Conservation (phyloP, 106 monocot genomes). For the Acorus calamus region DNA sequence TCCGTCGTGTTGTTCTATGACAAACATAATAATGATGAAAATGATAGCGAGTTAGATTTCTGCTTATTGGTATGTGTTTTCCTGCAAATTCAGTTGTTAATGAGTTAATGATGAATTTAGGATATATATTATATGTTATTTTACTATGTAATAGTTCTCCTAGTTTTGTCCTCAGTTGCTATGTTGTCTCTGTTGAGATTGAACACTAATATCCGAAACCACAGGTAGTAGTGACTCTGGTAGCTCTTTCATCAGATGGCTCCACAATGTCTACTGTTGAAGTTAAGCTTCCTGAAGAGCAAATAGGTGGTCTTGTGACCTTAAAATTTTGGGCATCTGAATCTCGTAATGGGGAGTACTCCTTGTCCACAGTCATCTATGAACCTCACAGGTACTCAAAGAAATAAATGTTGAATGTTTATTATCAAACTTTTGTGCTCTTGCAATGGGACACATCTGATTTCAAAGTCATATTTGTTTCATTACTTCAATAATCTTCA, state of each 20-base stretch:
- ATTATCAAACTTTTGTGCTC: neutral
- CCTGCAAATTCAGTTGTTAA: too few relatives aligned
- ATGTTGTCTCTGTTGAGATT: constrained; percentile 4
- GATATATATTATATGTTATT: neutral
- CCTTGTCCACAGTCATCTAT: constrained; percentile 78
- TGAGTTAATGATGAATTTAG: too few relatives aligned
- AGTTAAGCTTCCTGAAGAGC: constrained; percentile 79
- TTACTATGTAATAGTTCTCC: neutral
- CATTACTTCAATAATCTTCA: neutral
- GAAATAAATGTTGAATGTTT: constrained; percentile 1
- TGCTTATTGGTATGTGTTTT: too few relatives aligned
- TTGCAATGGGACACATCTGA: neutral
- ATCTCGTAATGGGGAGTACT: constrained; percentile 40
- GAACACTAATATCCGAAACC: neutral
- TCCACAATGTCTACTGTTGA: constrained; percentile 80
- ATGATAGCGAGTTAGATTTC: too few relatives aligned
- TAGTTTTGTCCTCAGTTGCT: neutral
- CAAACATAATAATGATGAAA: too few relatives aligned
- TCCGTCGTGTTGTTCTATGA: too few relatives aligned
- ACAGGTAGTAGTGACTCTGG: constrained; percentile 55
- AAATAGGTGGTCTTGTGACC: constrained; percentile 59
- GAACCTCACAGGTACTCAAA: constrained; percentile 77
- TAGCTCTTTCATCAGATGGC: constrained; percentile 66
- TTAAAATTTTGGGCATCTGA: constrained; percentile 73
- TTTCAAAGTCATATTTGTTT: neutral